These are phyloP conservation scores for Phytophthora pinifolia DNA, from an alignment of 352 stramenopile species.

Conservation along the genomic window DNA sequence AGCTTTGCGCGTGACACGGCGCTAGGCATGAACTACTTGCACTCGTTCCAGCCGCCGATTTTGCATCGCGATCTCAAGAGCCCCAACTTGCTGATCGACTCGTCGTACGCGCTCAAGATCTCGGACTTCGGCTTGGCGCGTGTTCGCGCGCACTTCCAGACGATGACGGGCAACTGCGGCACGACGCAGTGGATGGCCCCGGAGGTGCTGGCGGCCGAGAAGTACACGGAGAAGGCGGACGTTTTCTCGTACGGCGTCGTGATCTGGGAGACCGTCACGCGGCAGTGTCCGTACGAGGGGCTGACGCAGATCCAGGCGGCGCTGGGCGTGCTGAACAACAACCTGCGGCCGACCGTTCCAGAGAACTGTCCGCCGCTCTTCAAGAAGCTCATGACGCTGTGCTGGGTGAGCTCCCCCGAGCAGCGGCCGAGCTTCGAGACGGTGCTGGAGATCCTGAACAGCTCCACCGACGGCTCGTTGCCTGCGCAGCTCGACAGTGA, in stretches of 20 bases:
- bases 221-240: conserved; percentile 89
- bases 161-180: conserved; percentile 86
- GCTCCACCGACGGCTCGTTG: conserved; percentile 29
- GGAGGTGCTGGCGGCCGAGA: conserved; percentile 78
- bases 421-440: conserved; percentile 80
- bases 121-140: conserved; percentile 88
- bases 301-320: conserved; percentile 90
- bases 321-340: conserved; percentile 87
- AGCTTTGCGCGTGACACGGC: conserved; percentile 83
- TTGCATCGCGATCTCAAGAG: conserved; percentile 88
- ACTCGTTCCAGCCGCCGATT: conserved; percentile 86
- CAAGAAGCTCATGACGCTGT: conserved; percentile 86
- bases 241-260: conserved; percentile 88
- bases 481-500: conserved; percentile 15
- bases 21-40: conserved; percentile 87
- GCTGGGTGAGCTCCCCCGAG: conserved; percentile 74
- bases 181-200: conserved; percentile 89
- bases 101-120: conserved; percentile 85
- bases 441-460: conserved; percentile 76
- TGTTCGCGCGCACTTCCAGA: conserved; percentile 84
- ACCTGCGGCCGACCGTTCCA: conserved; percentile 80
- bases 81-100: conserved; percentile 80
- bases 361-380: conserved; percentile 73
- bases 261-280: conserved; percentile 89
- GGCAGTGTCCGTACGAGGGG: conserved; percentile 90